Base-by-base conservation (phyloP, 768 basidiomycete genomes). In the Auriculariales sp. region DNA sequence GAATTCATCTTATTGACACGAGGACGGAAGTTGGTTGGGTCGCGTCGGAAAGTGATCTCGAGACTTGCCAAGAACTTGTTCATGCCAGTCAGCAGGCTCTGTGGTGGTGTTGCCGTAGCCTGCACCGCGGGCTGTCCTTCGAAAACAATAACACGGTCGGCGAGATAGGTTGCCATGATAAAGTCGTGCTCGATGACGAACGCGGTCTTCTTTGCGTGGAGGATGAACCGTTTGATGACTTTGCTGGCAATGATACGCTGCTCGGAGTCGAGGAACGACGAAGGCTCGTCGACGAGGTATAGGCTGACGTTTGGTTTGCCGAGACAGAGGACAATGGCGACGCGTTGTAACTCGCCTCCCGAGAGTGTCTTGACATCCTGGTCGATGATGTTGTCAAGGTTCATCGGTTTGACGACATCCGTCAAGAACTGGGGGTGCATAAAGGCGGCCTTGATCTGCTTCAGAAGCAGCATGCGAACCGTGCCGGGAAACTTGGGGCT, bases 341-440 rank as follows among this genome's bases (percentile, higher is more conserved):
- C 95, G 57, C 94, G 78, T 66, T 98, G 95, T 56, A 98, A 66
- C 66, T 99, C 95, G 73, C 94, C 95, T 72, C 95, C 95, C 14
- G 95, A 99, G n/a, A 99, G 68, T 17, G 94, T 98, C 72, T 91
- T 91, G 19, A 99, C 95, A 31, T 97, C 91, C 67, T 99, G 93
- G 64, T 99, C 94, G 71, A 99, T 81, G 54, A 99, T 83, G 50
- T 79, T 76, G 34, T 99, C 95, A 58, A 99, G 64, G 62, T 69
- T 87, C 94, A 99, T 97, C 25, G 94, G 94, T 68, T 98, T 98
- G 54, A 98, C 68, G 39, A 98, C 95, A 62, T 98, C 95, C 34
- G 86, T 87, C 66, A 94, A 87, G 83, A 99, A 99, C 66, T 98
- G 94, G n/a, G 93, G 85, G 64, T 95, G 92, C 92, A 98, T 94